Evolutionary conservation across 768 basidiomycete genomes (phyloP).

Genomic region (Boletus pseudopeckii): DNA sequence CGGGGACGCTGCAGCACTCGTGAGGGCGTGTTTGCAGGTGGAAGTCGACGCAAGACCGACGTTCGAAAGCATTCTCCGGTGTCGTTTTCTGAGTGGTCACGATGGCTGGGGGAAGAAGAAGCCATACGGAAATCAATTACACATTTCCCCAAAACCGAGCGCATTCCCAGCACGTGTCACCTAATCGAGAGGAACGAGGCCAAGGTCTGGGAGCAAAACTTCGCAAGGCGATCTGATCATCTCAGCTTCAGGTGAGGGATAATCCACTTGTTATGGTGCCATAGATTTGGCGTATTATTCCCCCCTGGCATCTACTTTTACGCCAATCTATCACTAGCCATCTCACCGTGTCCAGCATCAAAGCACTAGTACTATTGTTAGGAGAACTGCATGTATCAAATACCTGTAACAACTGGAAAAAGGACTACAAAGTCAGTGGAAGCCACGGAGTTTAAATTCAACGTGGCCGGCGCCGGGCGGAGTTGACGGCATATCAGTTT

Average conservation of each 20-base stretch:
- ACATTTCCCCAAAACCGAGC: slow-evolving; percentile 27
- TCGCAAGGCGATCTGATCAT: background rate
- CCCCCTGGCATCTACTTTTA: slow-evolving; percentile 5
- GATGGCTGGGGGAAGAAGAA: slow-evolving; percentile 64
- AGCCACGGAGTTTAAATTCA: slow-evolving; percentile 16
- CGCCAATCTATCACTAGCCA: slow-evolving; percentile 10
- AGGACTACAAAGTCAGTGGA: background rate
- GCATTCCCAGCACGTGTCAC: slow-evolving; percentile 30
- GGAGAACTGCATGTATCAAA: slow-evolving; percentile 11
- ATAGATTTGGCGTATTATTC: slow-evolving; percentile 8
- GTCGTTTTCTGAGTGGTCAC: slow-evolving; percentile 74
- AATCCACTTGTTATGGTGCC: slow-evolving; percentile 7
- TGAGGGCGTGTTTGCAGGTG: slow-evolving; percentile 81
- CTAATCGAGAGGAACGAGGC: slow-evolving; percentile 21
- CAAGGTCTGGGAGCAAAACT: slow-evolving; percentile 2
- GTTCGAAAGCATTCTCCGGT: slow-evolving; percentile 77
- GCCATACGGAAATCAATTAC: slow-evolving; percentile 28
- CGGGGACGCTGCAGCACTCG: slow-evolving; percentile 81
- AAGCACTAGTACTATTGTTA: background rate
- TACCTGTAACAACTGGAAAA: background rate
- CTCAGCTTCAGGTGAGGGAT: background rate
- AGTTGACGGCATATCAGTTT: slow-evolving; percentile 49
- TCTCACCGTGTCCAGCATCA: slow-evolving; percentile 8
- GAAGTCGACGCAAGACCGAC: slow-evolving; percentile 75
- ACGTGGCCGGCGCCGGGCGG: slow-evolving; percentile 31